Evolutionary conservation across 352 stramenopile genomes (phyloP).

Genomic region (Globisporangium cederbergense): DNA sequence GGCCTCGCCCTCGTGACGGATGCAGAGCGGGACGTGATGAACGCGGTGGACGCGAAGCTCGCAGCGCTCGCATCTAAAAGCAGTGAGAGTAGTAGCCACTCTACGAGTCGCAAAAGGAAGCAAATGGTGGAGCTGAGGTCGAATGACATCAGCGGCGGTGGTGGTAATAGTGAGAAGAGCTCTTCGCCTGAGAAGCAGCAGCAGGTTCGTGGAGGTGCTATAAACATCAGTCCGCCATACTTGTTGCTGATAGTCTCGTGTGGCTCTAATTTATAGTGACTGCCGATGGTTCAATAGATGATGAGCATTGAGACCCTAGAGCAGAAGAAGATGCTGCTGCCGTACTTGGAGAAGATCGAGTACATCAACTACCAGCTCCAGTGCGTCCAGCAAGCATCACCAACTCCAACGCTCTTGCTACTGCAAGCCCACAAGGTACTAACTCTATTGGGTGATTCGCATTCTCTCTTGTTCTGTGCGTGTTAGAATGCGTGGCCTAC

Average conservation of each 20-base stretch:
- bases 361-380: conserved; percentile 83
- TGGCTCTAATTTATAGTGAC: too few species aligned
- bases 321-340: conserved; percentile 81
- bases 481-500: conserved; percentile 7
- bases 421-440: not conserved
- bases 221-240: not conserved
- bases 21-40: conserved; percentile 10
- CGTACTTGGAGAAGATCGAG: conserved; percentile 85
- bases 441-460: not conserved
- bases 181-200: not conserved
- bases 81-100: not conserved
- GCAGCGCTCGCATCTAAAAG: conserved; percentile 9
- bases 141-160: not conserved
- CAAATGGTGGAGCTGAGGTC: not conserved
- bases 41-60: conserved; percentile 14
- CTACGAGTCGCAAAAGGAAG: not conserved
- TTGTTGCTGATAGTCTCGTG: not conserved
- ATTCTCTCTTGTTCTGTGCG: not conserved
- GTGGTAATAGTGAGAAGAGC: not conserved
- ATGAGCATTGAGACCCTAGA: conserved; percentile 61
- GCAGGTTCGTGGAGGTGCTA: not conserved
- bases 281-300: conserved; percentile 26
- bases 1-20: conserved; percentile 10
- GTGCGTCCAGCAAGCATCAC: conserved; percentile 15
- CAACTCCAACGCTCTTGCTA: not conserved